A percentile compares a stretch with the other conserved stretches of the same genome.
These are phyloP conservation scores for Bruguiera parviflora DNA, from an alignment of 345 rosid genomes.

Conservation along the genomic window DNA sequence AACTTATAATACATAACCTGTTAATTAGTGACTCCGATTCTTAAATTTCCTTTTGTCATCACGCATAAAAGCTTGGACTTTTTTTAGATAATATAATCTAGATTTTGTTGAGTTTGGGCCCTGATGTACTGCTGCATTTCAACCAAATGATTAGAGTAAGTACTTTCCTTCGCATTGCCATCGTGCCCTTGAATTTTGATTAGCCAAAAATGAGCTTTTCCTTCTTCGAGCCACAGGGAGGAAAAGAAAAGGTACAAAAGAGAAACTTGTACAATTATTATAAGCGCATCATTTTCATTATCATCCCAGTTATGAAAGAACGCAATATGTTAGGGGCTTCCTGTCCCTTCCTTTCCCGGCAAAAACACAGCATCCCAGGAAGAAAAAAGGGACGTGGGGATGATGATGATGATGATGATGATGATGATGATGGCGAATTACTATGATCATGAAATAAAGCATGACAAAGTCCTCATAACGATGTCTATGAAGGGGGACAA, in stretches of 20 bases:
- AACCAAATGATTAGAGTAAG: neutral
- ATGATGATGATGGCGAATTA: too few species aligned
- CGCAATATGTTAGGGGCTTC: slow-evolving; percentile 11
- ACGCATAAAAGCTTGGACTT: too few species aligned
- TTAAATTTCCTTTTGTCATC: too few species aligned
- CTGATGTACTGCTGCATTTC: neutral
- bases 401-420: slow-evolving; percentile 16
- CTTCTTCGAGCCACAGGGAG: slow-evolving; percentile 6
- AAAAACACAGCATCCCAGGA: slow-evolving; percentile 43
- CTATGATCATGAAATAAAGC: slow-evolving; percentile 30
- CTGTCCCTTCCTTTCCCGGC: slow-evolving; percentile 34
- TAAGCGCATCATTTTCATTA: slow-evolving; percentile 12
- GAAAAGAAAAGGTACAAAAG: too few species aligned
- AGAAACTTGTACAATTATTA: slow-evolving; percentile 8
- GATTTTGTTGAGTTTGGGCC: neutral
- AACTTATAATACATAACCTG: too few species aligned
- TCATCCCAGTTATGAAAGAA: slow-evolving; percentile 3
- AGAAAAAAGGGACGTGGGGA: slow-evolving; percentile 5
- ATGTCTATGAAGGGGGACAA: slow-evolving; percentile 26
- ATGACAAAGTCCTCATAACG: slow-evolving; percentile 29
- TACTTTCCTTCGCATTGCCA: neutral
- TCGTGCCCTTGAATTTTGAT: slow-evolving; percentile 13
- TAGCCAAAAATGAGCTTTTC: neutral
- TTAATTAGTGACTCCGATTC: too few species aligned
- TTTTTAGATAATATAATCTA: too few species aligned